These are phyloP conservation scores for Amborella trichopoda DNA, from an alignment of 164 flowering plant genomes.

Conservation along the genomic window DNA sequence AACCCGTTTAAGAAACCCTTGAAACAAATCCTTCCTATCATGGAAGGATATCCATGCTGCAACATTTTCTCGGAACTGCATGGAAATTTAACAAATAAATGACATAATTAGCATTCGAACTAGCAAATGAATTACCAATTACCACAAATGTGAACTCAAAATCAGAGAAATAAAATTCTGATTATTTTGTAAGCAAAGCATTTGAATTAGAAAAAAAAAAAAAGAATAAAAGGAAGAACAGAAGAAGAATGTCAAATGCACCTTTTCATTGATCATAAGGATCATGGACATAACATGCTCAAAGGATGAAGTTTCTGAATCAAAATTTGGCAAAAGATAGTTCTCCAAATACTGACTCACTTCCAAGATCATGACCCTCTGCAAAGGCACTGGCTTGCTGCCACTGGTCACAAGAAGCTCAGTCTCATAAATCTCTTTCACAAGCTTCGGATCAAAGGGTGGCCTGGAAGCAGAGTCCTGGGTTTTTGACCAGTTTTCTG, in stretches of 20 bases:
- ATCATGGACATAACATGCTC: constrained; percentile 99
- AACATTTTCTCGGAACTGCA: constrained; percentile 94
- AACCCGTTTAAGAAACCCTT: constrained; percentile 67
- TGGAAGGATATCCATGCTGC: constrained; percentile 88
- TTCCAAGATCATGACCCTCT: constrained; percentile 88
- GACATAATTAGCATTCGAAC: too few species aligned
- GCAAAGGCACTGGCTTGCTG: constrained; percentile 66
- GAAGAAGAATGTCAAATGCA: too few species aligned
- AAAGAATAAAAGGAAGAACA: not conserved
- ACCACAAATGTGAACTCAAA: too few species aligned
- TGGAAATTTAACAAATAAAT: constrained; percentile 1
- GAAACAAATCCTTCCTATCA: constrained; percentile 59
- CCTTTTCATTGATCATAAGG: constrained; percentile 97
- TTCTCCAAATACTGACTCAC: constrained; percentile 97
- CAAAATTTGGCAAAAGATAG: constrained; percentile 88
- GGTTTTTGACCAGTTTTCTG: constrained; percentile 51
- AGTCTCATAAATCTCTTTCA: constrained; percentile 68
- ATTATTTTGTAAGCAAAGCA: too few species aligned
- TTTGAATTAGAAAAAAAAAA: not conserved
- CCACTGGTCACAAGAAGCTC: constrained; percentile 57
- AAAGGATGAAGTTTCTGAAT: constrained; percentile 54
- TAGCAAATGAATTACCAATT: too few species aligned
- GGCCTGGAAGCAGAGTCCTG: constrained; percentile 15
- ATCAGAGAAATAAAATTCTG: too few species aligned
- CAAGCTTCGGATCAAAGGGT: constrained; percentile 49